Base-by-base conservation (phyloP, 768 basidiomycete genomes). In the Polyporus arcularius region DNA sequence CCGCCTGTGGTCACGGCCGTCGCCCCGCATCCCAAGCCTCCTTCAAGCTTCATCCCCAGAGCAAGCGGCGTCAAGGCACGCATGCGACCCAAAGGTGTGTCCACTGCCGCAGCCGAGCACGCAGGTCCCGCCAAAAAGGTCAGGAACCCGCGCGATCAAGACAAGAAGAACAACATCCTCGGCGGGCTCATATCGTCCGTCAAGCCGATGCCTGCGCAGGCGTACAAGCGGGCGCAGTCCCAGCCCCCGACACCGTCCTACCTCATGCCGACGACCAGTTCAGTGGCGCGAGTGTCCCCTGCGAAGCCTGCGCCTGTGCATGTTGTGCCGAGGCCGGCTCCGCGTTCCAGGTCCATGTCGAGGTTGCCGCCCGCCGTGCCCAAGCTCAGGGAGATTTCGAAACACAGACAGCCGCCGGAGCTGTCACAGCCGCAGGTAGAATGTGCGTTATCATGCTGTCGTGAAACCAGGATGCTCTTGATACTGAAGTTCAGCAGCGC, bases 241-340 rank as follows among this genome's bases (percentile, higher is more conserved):
- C 35, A 35, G 35, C 35, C 35, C 35, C 35, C 35, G 35, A 35
- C 35, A 1, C 35, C 50, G 11, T 52, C 58, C 43, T 59, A 59
- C 45, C 51, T 52, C 16, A 45, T 53, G 30, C 58, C 58, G 21
- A 59, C 58, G 11, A 52, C 58, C 6, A 52, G 51, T 15, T 59
- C 58, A 11, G 52, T 52, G 5, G 58, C 58, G 8, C 53, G 53
- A 18, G 45, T 51, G 4, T 53, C 58, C 4, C 58, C 58, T 4
- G 35, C 46, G 35, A 59, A 59, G 39, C 58, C 58, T 30, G 12
- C 52, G 1, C 51, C 8, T 53, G 43, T 2, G 1, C 51, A 2
- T 53, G 43, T 2, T 58, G 50, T 16, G 9, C 35, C 18, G 51
- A 7, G 15, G 32, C 16, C 4, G 45, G 43, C 3, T 45, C 38